Evolutionary conservation across 1,139 yeast species (phyloP), one percentile per base, ranked within the genome.

Genomic region (Groenewaldozyma sp.): DNA sequence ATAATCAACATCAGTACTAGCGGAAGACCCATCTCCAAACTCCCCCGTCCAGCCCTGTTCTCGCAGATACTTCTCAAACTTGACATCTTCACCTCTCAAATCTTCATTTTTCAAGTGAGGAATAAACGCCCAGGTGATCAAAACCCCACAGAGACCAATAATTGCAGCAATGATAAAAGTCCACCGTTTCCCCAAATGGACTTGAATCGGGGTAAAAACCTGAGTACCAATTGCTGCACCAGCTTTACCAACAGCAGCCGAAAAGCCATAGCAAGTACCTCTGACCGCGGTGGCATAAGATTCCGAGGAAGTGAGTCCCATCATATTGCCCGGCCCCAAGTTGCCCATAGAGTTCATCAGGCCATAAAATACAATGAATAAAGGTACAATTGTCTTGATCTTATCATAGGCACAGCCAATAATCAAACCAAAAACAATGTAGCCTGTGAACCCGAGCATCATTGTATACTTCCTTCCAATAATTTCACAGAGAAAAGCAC

Each of bases 301-400:
- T 58, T 82, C 91, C 24, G 82, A 72, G 9, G 84, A 71, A 3
- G 73, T 64, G 42, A 82, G 67, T 7, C 91, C 91, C 70, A 81
- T 65, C 68, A 74, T 74, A 55, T 80, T 72, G 48, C 91, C 91
- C 3, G 91, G 91, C 3, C 93, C 91, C 50, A 79, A 64, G 58
- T 80, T 80, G 51, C 87, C 87, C 46, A 65, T 56, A 3, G 73
- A 68, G 61, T 68, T 69, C 71, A 76, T 71, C 22, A 76, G 56
- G 24, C 80, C 82, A 54, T 75, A 76, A 52, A 76, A 72, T 38
- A 76, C 59, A 38, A 76, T 70, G 56, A 76, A 76, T 21, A 74
- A 58, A 4, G 76, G 72, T n/a, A 70, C 62, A 44, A 73, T 74
- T 37, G 70, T 65, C 33, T 57, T 56, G 43, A 76, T 53, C 53